phyloP scores from a whole-genome alignment of 495 filamentous ascomycete genomes.

The Diplogelasinospora grovesii region DNA sequence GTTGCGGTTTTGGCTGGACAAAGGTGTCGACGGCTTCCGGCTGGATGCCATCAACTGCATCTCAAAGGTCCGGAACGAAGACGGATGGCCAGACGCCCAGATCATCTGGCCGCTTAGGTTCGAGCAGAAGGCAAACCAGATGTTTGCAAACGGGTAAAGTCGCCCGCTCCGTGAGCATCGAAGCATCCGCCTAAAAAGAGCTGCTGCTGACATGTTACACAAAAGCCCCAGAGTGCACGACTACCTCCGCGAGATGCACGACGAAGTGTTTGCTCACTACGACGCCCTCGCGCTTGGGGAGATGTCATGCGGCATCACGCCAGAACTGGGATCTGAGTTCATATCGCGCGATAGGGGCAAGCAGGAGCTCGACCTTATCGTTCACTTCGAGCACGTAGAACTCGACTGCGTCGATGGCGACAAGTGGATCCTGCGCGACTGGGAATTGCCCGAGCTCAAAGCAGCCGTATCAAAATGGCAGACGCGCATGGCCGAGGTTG shows the following conservation, averaged over 20 bases:
- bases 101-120: slow-evolving; percentile 31
- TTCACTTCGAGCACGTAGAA: slow-evolving; percentile 48
- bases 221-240: too few species aligned
- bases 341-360: slow-evolving; percentile 49
- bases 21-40: slow-evolving; percentile 59
- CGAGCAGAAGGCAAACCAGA: slow-evolving; percentile 38
- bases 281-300: slow-evolving; percentile 61
- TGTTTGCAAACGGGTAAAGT: slow-evolving; percentile 55
- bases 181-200: too few species aligned
- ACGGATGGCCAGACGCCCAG: slow-evolving; percentile 56
- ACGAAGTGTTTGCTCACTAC: slow-evolving; percentile 49
- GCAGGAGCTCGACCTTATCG: slow-evolving; percentile 51
- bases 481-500: slow-evolving; percentile 50
- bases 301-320: slow-evolving; percentile 51
- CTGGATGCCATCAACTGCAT: slow-evolving; percentile 63
- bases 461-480: slow-evolving; percentile 51
- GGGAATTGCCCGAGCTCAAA: slow-evolving; percentile 42
- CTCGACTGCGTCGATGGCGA: slow-evolving; percentile 46
- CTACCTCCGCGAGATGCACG: slow-evolving; percentile 50
- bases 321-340: slow-evolving; percentile 46
- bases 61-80: slow-evolving; percentile 48
- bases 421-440: slow-evolving; percentile 36
- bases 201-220: too few species aligned
- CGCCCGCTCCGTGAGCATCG: too few species aligned
- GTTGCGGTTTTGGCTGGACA: slow-evolving; percentile 62